These are phyloP conservation scores for Cytospora schulzeri DNA, from an alignment of 2,329 filamentous ascomycete genomes.

Conservation along the genomic window DNA sequence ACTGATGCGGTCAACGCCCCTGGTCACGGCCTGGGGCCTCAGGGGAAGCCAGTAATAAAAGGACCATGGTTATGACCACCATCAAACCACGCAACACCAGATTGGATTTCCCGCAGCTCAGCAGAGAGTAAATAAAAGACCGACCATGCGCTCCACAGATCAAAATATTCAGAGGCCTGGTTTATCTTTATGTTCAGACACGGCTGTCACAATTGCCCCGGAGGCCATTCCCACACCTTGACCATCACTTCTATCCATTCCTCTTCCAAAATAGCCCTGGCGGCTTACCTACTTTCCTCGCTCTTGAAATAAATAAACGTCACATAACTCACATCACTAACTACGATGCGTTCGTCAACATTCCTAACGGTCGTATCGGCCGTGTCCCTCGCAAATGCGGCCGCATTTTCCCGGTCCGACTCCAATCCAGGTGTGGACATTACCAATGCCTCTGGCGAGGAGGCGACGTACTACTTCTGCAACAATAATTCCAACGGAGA, in stretches of 20 bases:
- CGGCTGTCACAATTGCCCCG: not conserved
- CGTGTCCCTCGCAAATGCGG: not conserved
- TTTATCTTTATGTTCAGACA: not conserved
- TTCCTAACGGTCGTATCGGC: not conserved
- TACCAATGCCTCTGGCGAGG: slow-evolving; percentile 15
- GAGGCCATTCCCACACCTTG: not conserved
- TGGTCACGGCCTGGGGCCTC: no score
- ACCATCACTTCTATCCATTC: not conserved
- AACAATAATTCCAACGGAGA: slow-evolving; percentile 24
- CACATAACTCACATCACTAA: not conserved
- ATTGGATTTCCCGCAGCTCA: no score
- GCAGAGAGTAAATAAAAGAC: not conserved
- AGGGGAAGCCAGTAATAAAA: not conserved
- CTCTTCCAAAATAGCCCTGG: not conserved
- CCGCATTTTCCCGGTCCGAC: not conserved
- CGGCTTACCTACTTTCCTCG: not conserved
- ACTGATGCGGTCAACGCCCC: no score
- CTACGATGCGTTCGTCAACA: not conserved
- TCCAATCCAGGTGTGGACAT: slow-evolving; percentile 24
- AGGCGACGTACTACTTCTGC: slow-evolving; percentile 27
- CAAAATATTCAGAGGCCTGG: not conserved
- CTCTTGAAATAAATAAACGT: not conserved
- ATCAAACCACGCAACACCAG: not conserved
- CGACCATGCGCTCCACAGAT: not conserved
- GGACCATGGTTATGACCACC: not conserved